A percentile compares a stretch with the other conserved stretches of the same genome.
Evolutionary conservation across 2,329 filamentous ascomycete genomes (phyloP).

Genomic region (Fusarium circinatum): DNA sequence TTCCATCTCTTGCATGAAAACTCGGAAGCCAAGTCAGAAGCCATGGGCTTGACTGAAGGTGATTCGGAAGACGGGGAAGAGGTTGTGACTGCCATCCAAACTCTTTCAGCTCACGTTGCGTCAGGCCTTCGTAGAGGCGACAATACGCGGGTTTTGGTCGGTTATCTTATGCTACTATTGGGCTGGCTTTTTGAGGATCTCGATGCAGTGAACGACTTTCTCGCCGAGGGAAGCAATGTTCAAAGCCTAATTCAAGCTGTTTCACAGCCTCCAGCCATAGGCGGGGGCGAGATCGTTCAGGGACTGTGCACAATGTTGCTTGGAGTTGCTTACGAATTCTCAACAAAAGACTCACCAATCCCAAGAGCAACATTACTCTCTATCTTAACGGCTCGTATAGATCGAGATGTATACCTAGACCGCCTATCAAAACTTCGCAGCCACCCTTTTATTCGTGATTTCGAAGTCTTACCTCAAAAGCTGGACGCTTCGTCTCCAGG

Average conservation of each 20-base stretch:
- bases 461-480: constrained; percentile 84
- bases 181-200: constrained; percentile 94
- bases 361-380: constrained; percentile 82
- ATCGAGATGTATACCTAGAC: constrained; percentile 88
- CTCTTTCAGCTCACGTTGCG: constrained; percentile 85
- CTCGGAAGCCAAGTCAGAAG: constrained; percentile 78
- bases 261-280: constrained; percentile 65
- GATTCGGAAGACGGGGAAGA: constrained; percentile 92
- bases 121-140: constrained; percentile 79
- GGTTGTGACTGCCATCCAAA: constrained; percentile 93
- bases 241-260: constrained; percentile 83
- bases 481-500: constrained; percentile 58
- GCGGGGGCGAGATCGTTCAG: constrained; percentile 75
- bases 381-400: constrained; percentile 79
- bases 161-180: constrained; percentile 88
- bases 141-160: constrained; percentile 82
- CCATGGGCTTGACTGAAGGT: constrained; percentile 87
- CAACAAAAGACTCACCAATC: constrained; percentile 94
- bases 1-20: constrained; percentile 89
- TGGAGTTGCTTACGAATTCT: constrained; percentile 94
- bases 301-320: constrained; percentile 87
- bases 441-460: constrained; percentile 84
- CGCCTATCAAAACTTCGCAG: constrained; percentile 80
- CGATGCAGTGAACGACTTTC: constrained; percentile 90
- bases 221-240: constrained; percentile 92